Evolutionary conservation across 2,329 filamentous ascomycete genomes (phyloP).

Genomic region (Alternaria panax): DNA sequence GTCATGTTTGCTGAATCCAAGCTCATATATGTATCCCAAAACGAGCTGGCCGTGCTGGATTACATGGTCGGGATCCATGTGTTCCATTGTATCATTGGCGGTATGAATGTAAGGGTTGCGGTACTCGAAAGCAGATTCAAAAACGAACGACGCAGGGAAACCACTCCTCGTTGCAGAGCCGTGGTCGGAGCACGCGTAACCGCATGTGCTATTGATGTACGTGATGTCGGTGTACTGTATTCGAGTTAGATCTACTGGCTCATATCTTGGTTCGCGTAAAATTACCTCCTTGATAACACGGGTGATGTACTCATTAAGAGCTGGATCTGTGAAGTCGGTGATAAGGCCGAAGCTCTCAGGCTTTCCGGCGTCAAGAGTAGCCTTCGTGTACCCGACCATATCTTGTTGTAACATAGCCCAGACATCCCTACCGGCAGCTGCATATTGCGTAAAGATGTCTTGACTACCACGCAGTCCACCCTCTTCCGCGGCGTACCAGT

Average conservation of each 20-base stretch:
- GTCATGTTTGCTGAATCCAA: constrained; percentile 65
- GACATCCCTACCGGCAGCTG: constrained; percentile 73
- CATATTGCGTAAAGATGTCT: constrained; percentile 83
- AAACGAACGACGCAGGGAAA: constrained; percentile 76
- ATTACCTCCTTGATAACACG: constrained; percentile 67
- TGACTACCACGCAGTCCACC: constrained; percentile 85
- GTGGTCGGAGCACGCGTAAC: constrained; percentile 81
- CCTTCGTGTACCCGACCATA: constrained; percentile 81
- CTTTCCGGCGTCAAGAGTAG: constrained; percentile 46
- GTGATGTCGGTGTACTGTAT: constrained; percentile 82
- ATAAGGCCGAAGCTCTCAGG: constrained; percentile 88
- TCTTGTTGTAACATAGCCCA: constrained; percentile 98
- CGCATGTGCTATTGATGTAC: constrained; percentile 84
- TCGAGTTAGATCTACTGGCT: background rate
- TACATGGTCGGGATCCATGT: constrained; percentile 84
- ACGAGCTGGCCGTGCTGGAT: constrained; percentile 85
- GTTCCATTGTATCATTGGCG: constrained; percentile 71
- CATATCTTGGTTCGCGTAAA: background rate
- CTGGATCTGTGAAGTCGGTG: constrained; percentile 83
- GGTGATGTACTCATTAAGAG: constrained; percentile 87
- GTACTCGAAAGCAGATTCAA: constrained; percentile 71
- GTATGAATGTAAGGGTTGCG: constrained; percentile 71
- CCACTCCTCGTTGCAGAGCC: constrained; percentile 74
- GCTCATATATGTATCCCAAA: constrained; percentile 79
- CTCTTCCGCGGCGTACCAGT: constrained; percentile 93